Conservation (phyloP, 2,329 filamentous ascomycete species). For the Magnaporthales sp. region DNA sequence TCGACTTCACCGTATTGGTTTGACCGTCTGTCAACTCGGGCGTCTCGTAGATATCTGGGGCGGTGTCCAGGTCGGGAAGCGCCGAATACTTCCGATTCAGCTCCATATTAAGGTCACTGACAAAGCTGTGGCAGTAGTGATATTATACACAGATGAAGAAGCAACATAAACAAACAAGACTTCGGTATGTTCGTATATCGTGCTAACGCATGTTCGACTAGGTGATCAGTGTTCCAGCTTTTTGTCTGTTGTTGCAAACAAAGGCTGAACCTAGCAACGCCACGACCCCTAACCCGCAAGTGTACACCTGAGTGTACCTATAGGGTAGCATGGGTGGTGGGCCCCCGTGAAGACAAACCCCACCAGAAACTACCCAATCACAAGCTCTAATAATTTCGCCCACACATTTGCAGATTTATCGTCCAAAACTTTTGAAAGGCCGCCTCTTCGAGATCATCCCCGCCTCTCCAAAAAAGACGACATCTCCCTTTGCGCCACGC, state of each 20-base stretch:
- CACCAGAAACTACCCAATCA: background rate
- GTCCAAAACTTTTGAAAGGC: background rate
- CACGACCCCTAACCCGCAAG: background rate
- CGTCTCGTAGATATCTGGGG: conserved; percentile 94
- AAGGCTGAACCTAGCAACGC: background rate
- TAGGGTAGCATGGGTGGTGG: background rate
- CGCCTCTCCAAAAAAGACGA: background rate
- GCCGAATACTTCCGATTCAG: conserved; percentile 75
- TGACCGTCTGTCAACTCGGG: conserved; percentile 76
- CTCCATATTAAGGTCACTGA: conserved; percentile 42
- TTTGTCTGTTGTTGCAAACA: background rate
- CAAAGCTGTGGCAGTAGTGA: background rate
- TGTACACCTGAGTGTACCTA: background rate
- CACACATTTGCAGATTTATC: background rate
- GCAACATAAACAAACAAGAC: background rate
- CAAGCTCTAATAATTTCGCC: background rate
- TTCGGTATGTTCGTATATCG: background rate
- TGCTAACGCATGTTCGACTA: background rate
- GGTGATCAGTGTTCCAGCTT: background rate
- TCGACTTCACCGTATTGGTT: conserved; percentile 46
- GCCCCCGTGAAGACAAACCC: background rate
- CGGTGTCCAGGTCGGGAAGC: conserved; percentile 75
- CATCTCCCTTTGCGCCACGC: conserved; percentile 2
- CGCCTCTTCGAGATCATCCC: background rate
- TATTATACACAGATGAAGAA: background rate